Base-by-base conservation (phyloP, 2,329 filamentous ascomycete genomes). In the Ceratocystis eucalypticola region DNA sequence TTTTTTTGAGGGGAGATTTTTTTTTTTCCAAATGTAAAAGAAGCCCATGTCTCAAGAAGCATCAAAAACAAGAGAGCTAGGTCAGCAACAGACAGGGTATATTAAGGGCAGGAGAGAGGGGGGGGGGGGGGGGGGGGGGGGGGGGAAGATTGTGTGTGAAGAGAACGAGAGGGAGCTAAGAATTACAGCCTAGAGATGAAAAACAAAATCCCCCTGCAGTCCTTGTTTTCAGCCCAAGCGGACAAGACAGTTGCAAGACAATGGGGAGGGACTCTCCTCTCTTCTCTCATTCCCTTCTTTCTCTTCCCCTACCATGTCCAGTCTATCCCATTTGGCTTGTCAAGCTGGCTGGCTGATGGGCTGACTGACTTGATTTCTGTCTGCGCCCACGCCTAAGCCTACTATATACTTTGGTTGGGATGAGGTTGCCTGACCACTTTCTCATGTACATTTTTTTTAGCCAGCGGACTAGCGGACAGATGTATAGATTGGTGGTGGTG, bases 191-290 rank as follows among this genome's bases (percentile, higher is more conserved):
- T 53, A 12, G 28, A 59, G 15, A 33, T 17, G 12, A 59, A 59
- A 50, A 59, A 59, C 53, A 59, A 33, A 59, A 30, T 37, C 53
- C 53, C 53, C 53, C 53, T 33, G 17, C 53, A 17, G 15, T 20
- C 22, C 10, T 25, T 33, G 17, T 59, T 59, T 59, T 59, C 53
- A 59, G 53, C 53, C 53, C 53, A 59, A 33, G 28, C 12, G 53
- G 53, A 59, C 53, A 37, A 59, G 53, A 59, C 53, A 59, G 53
- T 59, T 59, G 17, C 53, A 30, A 57, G 25, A 59, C 53, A 59
- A 59, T 17, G 28, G 6, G 37, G 37, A 37, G 37, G 37, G 37
- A 37, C 37, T 37, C 37, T 37, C 37, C 37, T 12, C 37, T 37
- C 37, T 37, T 10, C 8, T 12, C 37, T 37, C 53, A 25, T n/a